Percentiles rank a stretch among this genome's conserved stretches.
Conservation (phyloP, 345 rosid species). For the Sonneratia caseolaris region DNA sequence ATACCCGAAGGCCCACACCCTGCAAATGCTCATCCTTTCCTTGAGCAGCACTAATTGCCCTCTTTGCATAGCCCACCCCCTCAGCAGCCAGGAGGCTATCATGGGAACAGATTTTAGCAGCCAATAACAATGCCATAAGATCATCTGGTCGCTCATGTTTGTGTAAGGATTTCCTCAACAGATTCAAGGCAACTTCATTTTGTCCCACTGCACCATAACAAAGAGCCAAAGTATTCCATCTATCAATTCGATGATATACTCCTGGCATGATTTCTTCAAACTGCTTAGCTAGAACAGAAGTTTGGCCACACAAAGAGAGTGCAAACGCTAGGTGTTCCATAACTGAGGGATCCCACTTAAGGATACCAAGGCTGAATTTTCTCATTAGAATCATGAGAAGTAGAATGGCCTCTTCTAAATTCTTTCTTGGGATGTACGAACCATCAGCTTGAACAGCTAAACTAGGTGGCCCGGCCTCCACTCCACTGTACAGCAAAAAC, state of each 20-base stretch:
- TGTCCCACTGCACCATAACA: constrained; percentile 60
- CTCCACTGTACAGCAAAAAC: constrained; percentile 76
- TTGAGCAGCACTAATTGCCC: constrained; percentile 49
- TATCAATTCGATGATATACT: constrained; percentile 60
- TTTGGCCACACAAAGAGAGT: constrained; percentile 63
- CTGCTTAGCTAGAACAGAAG: constrained; percentile 64
- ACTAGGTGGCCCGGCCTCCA: constrained; percentile 75
- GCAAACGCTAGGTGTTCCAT: constrained; percentile 80
- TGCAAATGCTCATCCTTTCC: constrained; percentile 62
- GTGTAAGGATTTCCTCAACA: constrained; percentile 75
- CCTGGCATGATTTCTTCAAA: constrained; percentile 84
- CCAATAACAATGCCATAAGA: constrained; percentile 58
- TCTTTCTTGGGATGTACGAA: constrained; percentile 69
- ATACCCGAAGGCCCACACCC: constrained; percentile 58
- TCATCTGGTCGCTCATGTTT: constrained; percentile 68
- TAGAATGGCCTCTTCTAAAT: constrained; percentile 88
- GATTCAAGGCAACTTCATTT: constrained; percentile 47
- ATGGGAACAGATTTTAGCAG: constrained; percentile 78
- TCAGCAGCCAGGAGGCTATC: constrained; percentile 69
- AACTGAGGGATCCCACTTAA: constrained; percentile 72
- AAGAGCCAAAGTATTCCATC: constrained; percentile 83
- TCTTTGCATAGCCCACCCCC: constrained; percentile 63
- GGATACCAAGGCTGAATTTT: constrained; percentile 53
- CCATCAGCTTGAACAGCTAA: constrained; percentile 70
- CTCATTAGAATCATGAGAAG: constrained; percentile 71